These are phyloP conservation scores for Neolecta irregularis DNA, from an alignment of 1,139 yeast genomes.

Conservation along the genomic window DNA sequence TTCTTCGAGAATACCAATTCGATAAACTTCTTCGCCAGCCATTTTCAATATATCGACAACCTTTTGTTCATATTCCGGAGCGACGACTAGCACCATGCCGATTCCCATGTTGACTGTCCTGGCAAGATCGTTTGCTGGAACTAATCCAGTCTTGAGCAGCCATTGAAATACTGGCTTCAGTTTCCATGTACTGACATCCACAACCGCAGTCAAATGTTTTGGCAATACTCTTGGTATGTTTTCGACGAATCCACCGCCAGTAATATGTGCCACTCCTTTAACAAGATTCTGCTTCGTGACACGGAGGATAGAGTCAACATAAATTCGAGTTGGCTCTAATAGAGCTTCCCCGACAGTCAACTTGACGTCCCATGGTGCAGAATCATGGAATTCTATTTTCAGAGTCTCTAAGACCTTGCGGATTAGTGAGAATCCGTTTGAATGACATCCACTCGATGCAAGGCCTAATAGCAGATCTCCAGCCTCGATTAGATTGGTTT, in stretches of 20 bases:
- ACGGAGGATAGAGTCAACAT: conserved; percentile 77
- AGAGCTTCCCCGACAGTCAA: conserved; percentile 74
- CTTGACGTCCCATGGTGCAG: conserved; percentile 73
- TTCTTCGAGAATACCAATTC: conserved; percentile 58
- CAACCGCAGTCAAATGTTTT: conserved; percentile 54
- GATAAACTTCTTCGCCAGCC: conserved; percentile 62
- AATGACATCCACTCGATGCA: conserved; percentile 84
- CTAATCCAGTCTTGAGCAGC: conserved; percentile 84
- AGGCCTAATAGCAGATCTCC: conserved; percentile 82
- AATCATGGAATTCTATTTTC: conserved; percentile 49
- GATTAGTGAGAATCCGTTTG: conserved; percentile 93
- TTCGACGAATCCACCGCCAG: conserved; percentile 96
- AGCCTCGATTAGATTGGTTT: conserved; percentile 42
- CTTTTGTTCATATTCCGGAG: conserved; percentile 40
- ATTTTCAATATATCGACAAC: conserved; percentile 39
- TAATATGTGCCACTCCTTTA: conserved; percentile 87
- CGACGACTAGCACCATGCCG: conserved; percentile 87
- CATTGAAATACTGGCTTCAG: conserved; percentile 83
- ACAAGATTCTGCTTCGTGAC: conserved; percentile 52
- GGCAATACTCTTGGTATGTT: conserved; percentile 94
- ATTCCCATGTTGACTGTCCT: conserved; percentile 93
- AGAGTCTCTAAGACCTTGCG: conserved; percentile 78
- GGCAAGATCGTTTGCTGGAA: conserved; percentile 67
- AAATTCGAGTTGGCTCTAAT: conserved; percentile 80
- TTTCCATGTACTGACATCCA: conserved; percentile 68